Evolutionary conservation across 805 yeast species (phyloP).

Genomic region (Starmerella bombi): DNA sequence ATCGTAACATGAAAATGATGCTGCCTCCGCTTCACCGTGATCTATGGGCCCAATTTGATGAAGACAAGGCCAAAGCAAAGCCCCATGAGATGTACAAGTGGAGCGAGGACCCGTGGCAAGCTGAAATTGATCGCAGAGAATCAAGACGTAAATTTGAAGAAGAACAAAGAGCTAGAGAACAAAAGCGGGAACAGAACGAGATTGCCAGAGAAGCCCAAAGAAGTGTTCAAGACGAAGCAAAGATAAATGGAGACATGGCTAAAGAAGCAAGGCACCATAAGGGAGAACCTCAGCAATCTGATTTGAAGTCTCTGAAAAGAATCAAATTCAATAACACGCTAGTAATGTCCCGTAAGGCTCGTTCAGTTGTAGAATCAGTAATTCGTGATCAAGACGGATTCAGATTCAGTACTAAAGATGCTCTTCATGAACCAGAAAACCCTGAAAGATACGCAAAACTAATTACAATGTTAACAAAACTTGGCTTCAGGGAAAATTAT

Average conservation of each 20-base stretch:
- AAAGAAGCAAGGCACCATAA: background rate
- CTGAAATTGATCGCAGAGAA: slow-evolving; percentile 41
- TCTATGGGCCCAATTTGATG: slow-evolving; percentile 64
- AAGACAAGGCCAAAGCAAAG: slow-evolving; percentile 35
- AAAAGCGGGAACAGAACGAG: slow-evolving; percentile 8
- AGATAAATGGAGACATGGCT: background rate
- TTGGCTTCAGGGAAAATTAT: slow-evolving; percentile 64
- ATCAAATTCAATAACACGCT: slow-evolving; percentile 32
- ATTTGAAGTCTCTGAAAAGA: slow-evolving; percentile 4
- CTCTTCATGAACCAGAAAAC: slow-evolving; percentile 7
- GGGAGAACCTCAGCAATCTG: background rate
- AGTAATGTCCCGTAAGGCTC: slow-evolving; percentile 49
- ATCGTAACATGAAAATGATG: slow-evolving; percentile 75
- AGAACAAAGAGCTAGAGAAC: slow-evolving; percentile 4
- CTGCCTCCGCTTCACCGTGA: slow-evolving; percentile 70
- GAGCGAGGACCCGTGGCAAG: slow-evolving; percentile 56
- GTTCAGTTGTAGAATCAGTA: slow-evolving; percentile 49
- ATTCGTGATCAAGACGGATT: slow-evolving; percentile 33
- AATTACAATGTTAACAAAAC: slow-evolving; percentile 27
- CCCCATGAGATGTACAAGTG: slow-evolving; percentile 18
- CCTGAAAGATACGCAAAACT: slow-evolving; percentile 11
- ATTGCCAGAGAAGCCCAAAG: slow-evolving; percentile 13
- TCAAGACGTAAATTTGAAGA: slow-evolving; percentile 15
- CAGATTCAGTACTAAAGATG: slow-evolving; percentile 30
- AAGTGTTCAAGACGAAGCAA: background rate